Percentiles rank a stretch among this genome's conserved stretches.
These are phyloP conservation scores for Pseudogymnoascus sp. DNA, from an alignment of 2,329 filamentous ascomycete species.

Conservation along the genomic window DNA sequence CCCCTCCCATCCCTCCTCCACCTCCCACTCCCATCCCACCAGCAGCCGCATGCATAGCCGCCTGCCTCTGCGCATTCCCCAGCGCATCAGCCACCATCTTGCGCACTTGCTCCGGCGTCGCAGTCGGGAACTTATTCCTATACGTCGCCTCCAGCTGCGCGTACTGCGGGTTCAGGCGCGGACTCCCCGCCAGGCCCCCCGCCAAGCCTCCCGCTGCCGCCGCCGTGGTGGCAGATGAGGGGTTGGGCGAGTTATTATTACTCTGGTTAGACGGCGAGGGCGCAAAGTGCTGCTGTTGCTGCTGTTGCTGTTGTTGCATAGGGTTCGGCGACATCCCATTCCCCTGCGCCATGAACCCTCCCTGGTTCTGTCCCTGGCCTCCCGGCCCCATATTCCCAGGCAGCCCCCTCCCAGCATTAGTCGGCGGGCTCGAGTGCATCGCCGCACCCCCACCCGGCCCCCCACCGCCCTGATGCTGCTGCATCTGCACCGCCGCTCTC, in stretches of 20 bases:
- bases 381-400: slow-evolving; percentile 20
- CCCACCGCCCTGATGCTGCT: slow-evolving; percentile 27
- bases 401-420: too few relatives aligned
- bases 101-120: slow-evolving; percentile 45
- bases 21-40: background rate
- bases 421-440: slow-evolving; percentile 33
- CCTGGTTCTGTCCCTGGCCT: slow-evolving; percentile 19
- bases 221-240: too few relatives aligned
- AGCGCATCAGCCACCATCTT: slow-evolving; percentile 35
- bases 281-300: slow-evolving; percentile 35
- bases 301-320: slow-evolving; percentile 32
- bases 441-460: slow-evolving; percentile 21
- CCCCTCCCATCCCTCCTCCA: too few relatives aligned
- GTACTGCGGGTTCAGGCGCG: slow-evolving; percentile 12
- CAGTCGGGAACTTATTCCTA: slow-evolving; percentile 23
- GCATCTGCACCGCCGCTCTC: slow-evolving; percentile 37
- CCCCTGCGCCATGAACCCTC: slow-evolving; percentile 29
- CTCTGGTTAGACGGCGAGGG: slow-evolving; percentile 24
- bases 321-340: slow-evolving; percentile 43
- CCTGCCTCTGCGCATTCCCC: slow-evolving; percentile 32
- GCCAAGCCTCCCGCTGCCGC: too few relatives aligned
- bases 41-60: slow-evolving; percentile 39
- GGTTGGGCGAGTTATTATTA: background rate
- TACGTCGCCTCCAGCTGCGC: slow-evolving; percentile 20
- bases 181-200: too few relatives aligned